Percentiles rank a stretch among this genome's conserved stretches.
Conservation (phyloP, 805 yeast genomes). For the Schwanniomyces polymorphus region DNA sequence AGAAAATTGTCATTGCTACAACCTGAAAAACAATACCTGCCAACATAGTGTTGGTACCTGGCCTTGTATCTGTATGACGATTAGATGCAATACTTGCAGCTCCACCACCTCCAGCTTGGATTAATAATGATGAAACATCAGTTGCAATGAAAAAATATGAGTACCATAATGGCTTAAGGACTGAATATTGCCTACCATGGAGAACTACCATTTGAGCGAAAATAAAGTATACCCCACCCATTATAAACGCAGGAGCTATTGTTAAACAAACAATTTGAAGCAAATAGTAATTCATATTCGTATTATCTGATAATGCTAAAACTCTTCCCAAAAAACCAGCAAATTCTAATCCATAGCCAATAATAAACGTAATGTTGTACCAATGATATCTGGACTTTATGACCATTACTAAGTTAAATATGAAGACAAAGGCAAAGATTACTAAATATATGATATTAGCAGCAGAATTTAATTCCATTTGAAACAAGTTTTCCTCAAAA, state of each 20-base stretch:
- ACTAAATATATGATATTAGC: conserved; percentile 32
- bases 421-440: conserved; percentile 23
- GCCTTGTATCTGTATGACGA: conserved; percentile 17
- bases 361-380: conserved; percentile 37
- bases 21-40: conserved; percentile 41
- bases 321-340: conserved; percentile 40
- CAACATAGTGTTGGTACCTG: conserved; percentile 38
- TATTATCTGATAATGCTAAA: conserved; percentile 23
- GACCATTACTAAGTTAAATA: conserved; percentile 25
- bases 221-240: conserved; percentile 43
- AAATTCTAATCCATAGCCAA: conserved; percentile 36
- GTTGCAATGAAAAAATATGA: conserved; percentile 39
- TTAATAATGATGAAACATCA: conserved; percentile 35
- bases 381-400: conserved; percentile 35
- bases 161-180: conserved; percentile 44
- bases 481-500: conserved; percentile 27
- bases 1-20: conserved; percentile 36
- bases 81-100: conserved; percentile 29
- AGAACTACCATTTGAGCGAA: conserved; percentile 41
- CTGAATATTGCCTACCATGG: conserved; percentile 37
- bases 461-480: conserved; percentile 21
- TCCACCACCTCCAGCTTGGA: conserved; percentile 44
- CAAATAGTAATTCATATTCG: conserved; percentile 20
- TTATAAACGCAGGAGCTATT: conserved; percentile 41
- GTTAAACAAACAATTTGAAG: conserved; percentile 37